Evolutionary conservation across 441 rosid species (phyloP).

Genomic region (Eutrema salsugineum): DNA sequence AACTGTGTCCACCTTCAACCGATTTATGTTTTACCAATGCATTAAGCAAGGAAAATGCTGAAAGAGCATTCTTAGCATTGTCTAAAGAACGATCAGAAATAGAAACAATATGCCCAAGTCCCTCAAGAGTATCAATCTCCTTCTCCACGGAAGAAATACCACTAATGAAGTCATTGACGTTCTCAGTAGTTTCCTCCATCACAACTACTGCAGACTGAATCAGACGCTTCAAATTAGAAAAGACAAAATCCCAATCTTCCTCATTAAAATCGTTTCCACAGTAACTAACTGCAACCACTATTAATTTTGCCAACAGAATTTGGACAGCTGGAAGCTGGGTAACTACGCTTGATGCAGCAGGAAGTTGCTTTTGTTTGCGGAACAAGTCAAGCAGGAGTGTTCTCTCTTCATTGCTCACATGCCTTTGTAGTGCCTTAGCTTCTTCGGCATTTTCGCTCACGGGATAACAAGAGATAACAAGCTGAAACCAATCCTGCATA

Average conservation of each 20-base stretch:
- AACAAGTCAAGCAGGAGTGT: slow-evolving; percentile 69
- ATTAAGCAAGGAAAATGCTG: slow-evolving; percentile 58
- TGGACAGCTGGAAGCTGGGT: slow-evolving; percentile 55
- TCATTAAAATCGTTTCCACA: slow-evolving; percentile 80
- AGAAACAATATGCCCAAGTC: slow-evolving; percentile 53
- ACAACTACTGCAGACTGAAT: slow-evolving; percentile 88
- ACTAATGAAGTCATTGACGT: slow-evolving; percentile 53
- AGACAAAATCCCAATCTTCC: slow-evolving; percentile 89
- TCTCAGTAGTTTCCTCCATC: slow-evolving; percentile 89
- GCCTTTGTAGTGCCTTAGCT: slow-evolving; percentile 55
- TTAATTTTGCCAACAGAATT: slow-evolving; percentile 63
- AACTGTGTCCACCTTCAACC: slow-evolving; percentile 34
- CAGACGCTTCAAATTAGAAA: slow-evolving; percentile 61
- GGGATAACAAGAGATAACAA: slow-evolving; percentile 88
- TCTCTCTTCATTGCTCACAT: slow-evolving; percentile 55
- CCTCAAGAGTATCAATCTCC: slow-evolving; percentile 41
- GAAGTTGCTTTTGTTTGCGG: slow-evolving; percentile 68
- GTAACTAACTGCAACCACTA: slow-evolving; percentile 72
- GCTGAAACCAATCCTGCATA: slow-evolving; percentile 86
- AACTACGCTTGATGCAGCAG: slow-evolving; percentile 35
- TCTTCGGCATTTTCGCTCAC: slow-evolving; percentile 41
- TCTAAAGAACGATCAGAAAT: slow-evolving; percentile 50
- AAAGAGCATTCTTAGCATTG: slow-evolving; percentile 66
- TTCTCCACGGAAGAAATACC: slow-evolving; percentile 40
- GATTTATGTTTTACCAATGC: slow-evolving; percentile 37